Evolutionary conservation across 2,329 filamentous ascomycete genomes (phyloP).

Genomic region (Geosmithia morbida): DNA sequence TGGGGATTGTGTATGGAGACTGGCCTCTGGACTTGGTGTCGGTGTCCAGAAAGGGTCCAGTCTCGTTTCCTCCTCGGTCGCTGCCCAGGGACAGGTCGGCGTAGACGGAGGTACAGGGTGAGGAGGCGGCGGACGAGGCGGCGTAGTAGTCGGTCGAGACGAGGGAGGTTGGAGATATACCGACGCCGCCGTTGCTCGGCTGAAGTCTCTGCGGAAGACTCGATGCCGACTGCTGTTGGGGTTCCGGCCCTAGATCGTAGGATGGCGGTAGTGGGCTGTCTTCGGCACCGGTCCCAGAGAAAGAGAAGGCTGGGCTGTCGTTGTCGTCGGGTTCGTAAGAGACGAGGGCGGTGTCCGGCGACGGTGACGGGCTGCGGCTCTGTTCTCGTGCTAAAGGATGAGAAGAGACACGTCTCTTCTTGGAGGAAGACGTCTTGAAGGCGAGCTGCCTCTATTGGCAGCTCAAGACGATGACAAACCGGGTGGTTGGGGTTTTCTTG

Average conservation of each 20-base stretch:
- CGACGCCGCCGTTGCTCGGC: conserved; percentile 19
- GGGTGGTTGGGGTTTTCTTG: not conserved
- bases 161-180: no score
- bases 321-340: conserved; percentile 39
- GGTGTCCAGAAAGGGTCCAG: conserved; percentile 18
- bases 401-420: conserved; percentile 53
- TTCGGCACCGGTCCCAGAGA: conserved; percentile 15
- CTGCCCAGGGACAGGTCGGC: conserved; percentile 41
- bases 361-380: conserved; percentile 15
- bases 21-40: conserved; percentile 14
- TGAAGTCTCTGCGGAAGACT: conserved; percentile 38
- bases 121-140: conserved; percentile 41
- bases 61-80: conserved; percentile 35
- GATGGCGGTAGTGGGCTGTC: conserved; percentile 19
- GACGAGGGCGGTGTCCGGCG: conserved; percentile 31
- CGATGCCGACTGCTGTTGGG: conserved; percentile 26
- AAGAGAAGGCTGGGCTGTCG: conserved; percentile 34
- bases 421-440: conserved; percentile 59
- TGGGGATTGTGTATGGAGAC: conserved; percentile 36
- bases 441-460: conserved; percentile 47
- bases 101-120: conserved; percentile 39
- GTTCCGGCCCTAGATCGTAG: conserved; percentile 21
- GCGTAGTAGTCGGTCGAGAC: conserved; percentile 26
- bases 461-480: conserved; percentile 23
- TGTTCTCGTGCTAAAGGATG: conserved; percentile 29